Evolutionary conservation across 768 basidiomycete genomes (phyloP), one percentile per base, ranked within the genome.

Genomic region (Collybiopsis confluens): DNA sequence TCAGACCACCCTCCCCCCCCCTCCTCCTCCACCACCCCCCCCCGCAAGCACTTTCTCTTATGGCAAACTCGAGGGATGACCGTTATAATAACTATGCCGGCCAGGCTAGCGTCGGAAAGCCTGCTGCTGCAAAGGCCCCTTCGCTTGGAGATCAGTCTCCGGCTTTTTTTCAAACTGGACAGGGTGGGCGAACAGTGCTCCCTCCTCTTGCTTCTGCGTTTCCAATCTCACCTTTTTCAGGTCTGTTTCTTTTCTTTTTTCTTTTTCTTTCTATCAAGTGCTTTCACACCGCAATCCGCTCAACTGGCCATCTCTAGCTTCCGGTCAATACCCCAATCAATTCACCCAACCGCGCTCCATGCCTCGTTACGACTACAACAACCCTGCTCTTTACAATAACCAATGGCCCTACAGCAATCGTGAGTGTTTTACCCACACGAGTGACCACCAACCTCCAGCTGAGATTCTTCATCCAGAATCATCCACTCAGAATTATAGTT

Each of bases 171-270:
- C 80, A 80, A 74, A 78, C 81, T 73, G 82, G 84, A 78, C 87
- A 88, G 83, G 87, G 88, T 89, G 86, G 86, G 87, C 85, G 87
- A 83, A 82, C 85, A 78, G 80, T 87, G 77, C 83, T 88, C 71
- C 88, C 87, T 85, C 83, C 87, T 83, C 76, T 89, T 80, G 80
- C 82, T 82, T 78, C 84, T 73, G 81, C 82, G 65, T 86, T 87
- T 85, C 86, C 86, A 86, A 83, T 82, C 84, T 88, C 83, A 86
- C 86, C 78, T 83, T 86, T 85, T 86, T 81, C 87, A 89, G 87
- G 87, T 89, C 83, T 80, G 87, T 88, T 78, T 71, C 71, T 71
- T 73, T n/a, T n/a, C n/a, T n/a, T n/a, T n/a, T n/a, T n/a, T n/a
- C n/a, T n/a, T n/a, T n/a, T n/a, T n/a, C n/a, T n/a, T n/a, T n/a